These are phyloP conservation scores for Colletotrichum noveboracense DNA, from an alignment of 2,329 filamentous ascomycete genomes.

Conservation along the genomic window DNA sequence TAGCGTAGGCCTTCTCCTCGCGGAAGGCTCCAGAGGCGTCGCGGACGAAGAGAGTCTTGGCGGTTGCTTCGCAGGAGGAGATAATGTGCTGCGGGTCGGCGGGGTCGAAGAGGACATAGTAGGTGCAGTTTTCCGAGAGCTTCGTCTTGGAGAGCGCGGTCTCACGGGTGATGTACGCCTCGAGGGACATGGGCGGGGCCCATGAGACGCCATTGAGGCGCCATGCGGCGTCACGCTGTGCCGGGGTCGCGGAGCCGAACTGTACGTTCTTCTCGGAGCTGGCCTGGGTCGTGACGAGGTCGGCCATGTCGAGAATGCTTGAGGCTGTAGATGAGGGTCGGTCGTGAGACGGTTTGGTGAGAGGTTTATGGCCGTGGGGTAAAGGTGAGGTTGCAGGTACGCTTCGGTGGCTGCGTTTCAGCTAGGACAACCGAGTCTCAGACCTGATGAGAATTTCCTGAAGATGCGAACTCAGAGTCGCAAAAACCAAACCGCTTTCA, in stretches of 20 bases:
- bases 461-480: background rate
- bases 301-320: background rate
- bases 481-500: background rate
- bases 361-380: background rate
- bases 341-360: background rate
- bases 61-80: conserved; percentile 34
- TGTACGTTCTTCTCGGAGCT: conserved; percentile 23
- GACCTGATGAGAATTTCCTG: background rate
- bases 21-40: conserved; percentile 25
- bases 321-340: background rate
- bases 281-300: background rate
- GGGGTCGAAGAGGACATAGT: conserved; percentile 35
- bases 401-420: background rate
- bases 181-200: conserved; percentile 32
- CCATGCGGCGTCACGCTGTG: conserved; percentile 33
- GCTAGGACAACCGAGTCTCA: background rate
- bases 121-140: conserved; percentile 29
- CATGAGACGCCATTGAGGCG: conserved; percentile 34
- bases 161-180: conserved; percentile 33
- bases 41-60: conserved; percentile 29
- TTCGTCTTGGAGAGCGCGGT: conserved; percentile 29
- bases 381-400: background rate
- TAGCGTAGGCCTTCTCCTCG: conserved; percentile 31
- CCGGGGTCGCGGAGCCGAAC: conserved; percentile 31
- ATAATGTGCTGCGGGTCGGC: conserved; percentile 33